Percentiles rank a stretch among this genome's conserved stretches.
phyloP scores from a whole-genome alignment of 257 asterid species.

The Nicotiana sylvestris region DNA sequence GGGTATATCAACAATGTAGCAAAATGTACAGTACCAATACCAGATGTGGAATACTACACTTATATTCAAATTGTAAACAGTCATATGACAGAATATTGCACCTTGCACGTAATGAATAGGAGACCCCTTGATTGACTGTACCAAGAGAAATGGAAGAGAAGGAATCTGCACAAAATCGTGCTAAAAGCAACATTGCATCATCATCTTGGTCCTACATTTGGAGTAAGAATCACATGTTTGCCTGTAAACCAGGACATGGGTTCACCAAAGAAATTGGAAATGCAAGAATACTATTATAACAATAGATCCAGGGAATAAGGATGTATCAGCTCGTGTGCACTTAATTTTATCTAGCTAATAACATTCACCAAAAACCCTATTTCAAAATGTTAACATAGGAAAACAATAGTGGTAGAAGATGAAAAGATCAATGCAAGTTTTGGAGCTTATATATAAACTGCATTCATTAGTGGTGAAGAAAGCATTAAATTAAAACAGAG shows the following conservation, averaged over 20 bases:
- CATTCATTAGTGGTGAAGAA: background rate
- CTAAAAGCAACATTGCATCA: conserved; percentile 86
- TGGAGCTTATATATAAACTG: background rate
- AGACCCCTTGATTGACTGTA: conserved; percentile 40
- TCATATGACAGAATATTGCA: conserved; percentile 16
- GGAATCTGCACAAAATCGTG: conserved; percentile 89
- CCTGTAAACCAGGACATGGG: background rate
- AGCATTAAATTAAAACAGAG: background rate
- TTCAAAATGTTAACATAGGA: background rate
- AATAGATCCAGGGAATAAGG: background rate
- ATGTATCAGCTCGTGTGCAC: background rate
- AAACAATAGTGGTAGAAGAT: background rate
- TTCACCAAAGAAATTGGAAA: background rate
- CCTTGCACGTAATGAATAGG: conserved; percentile 80
- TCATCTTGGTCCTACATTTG: conserved; percentile 76
- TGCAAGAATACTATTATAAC: background rate
- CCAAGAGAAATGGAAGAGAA: conserved; percentile 69
- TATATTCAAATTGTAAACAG: background rate
- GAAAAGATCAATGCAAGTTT: background rate
- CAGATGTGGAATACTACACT: background rate
- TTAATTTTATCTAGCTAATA: background rate
- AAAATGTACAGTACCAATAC: background rate
- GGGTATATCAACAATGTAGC: background rate
- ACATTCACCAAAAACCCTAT: background rate
- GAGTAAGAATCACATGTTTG: background rate